Conservation (phyloP, 1,139 yeast species). For the Candida pseudoviswanathii region DNA sequence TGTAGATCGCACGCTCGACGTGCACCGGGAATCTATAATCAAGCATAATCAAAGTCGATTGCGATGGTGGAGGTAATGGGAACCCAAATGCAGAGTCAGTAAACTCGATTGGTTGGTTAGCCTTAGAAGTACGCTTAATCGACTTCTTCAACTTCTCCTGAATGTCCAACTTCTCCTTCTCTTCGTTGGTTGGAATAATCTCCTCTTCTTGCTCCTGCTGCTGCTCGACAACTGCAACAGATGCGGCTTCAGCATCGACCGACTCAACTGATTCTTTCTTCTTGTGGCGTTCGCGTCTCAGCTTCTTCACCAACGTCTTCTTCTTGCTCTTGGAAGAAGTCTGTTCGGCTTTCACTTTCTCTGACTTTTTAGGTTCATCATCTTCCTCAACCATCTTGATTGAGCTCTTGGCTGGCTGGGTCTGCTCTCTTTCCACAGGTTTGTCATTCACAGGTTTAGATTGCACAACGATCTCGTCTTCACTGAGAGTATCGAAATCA, state of each 20-base stretch:
- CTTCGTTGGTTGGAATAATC: conserved; percentile 18
- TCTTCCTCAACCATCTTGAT: conserved; percentile 6
- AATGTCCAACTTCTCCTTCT: conserved; percentile 44
- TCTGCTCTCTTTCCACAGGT: background rate
- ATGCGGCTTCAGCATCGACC: background rate
- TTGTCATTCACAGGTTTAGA: background rate
- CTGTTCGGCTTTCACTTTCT: background rate
- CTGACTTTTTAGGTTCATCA: conserved; percentile 4
- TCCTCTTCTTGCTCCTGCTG: conserved; percentile 12
- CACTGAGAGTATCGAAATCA: conserved; percentile 2
- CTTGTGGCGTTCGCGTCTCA: background rate
- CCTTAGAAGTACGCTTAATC: conserved; percentile 44
- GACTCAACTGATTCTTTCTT: conserved; percentile 8
- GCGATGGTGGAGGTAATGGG: conserved; percentile 79
- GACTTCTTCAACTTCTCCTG: conserved; percentile 50
- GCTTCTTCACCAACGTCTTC: conserved; percentile 3
- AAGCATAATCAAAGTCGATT: conserved; percentile 73
- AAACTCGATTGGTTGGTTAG: conserved; percentile 74
- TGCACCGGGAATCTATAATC: conserved; percentile 90
- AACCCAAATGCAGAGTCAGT: conserved; percentile 85
- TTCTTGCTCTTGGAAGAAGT: background rate
- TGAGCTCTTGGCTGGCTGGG: background rate
- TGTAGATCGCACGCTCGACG: conserved; percentile 92
- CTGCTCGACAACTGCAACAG: conserved; percentile 1
- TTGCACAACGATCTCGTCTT: background rate